Evolutionary conservation across 345 rosid species (phyloP).

Genomic region (Microcos paniculata): DNA sequence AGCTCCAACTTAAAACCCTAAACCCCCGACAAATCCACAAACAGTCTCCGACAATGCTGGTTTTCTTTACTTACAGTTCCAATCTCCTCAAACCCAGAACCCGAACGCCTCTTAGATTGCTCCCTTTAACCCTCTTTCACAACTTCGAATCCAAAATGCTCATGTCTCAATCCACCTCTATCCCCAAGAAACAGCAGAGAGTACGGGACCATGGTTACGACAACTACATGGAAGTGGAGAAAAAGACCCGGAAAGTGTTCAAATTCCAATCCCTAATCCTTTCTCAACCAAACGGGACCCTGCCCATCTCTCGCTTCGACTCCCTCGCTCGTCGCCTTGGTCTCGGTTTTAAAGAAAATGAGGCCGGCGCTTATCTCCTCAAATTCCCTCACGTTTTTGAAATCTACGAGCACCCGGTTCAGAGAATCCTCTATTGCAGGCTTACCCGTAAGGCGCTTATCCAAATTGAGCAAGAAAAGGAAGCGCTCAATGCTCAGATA

Average conservation of each 20-base stretch:
- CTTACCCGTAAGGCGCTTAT: conserved; percentile 58
- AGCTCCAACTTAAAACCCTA: not conserved
- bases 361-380: conserved; percentile 72
- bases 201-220: conserved; percentile 94
- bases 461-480: conserved; percentile 68
- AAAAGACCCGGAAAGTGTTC: conserved; percentile 74
- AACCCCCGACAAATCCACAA: not conserved
- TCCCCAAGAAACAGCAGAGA: conserved; percentile 71
- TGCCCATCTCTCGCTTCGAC: conserved; percentile 71
- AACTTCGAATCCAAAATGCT: conserved; percentile 22
- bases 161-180: conserved; percentile 76
- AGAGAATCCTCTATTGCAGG: conserved; percentile 71
- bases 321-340: conserved; percentile 67
- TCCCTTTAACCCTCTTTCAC: conserved; percentile 13
- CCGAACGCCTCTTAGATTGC: not conserved
- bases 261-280: conserved; percentile 72
- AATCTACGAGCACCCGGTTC: conserved; percentile 92
- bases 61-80: conserved; percentile 13
- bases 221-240: conserved; percentile 95
- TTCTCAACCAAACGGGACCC: conserved; percentile 59
- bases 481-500: conserved; percentile 58
- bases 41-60: conserved; percentile 23
- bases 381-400: conserved; percentile 86
- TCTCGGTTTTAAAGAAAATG: conserved; percentile 73
- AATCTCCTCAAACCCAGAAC: conserved; percentile 18